A percentile compares a stretch with the other conserved stretches of the same genome.
These are phyloP conservation scores for Metschnikowia peoriensis DNA, from an alignment of 805 yeast species.

Conservation along the genomic window DNA sequence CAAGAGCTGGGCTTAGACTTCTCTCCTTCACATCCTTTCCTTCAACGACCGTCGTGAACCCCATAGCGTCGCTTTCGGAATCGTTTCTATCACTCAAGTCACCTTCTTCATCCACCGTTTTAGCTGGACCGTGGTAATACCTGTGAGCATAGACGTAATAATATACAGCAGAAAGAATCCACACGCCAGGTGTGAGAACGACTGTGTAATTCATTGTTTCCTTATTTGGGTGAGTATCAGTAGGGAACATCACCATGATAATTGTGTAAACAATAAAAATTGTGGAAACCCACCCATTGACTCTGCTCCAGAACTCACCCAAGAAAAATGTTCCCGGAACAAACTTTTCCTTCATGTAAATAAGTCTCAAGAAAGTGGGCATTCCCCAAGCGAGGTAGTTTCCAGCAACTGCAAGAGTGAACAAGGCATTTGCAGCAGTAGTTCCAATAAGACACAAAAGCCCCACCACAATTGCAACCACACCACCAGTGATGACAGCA, in stretches of 20 bases:
- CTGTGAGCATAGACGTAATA: constrained; percentile 53
- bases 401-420: constrained; percentile 62
- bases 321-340: constrained; percentile 66
- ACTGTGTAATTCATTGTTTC: constrained; percentile 67
- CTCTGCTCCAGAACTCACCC: constrained; percentile 48
- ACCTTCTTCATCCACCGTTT: constrained; percentile 20
- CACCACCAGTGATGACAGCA: constrained; percentile 52
- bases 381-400: constrained; percentile 62
- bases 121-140: constrained; percentile 55
- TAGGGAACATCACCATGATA: constrained; percentile 62
- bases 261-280: constrained; percentile 53
- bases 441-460: constrained; percentile 55
- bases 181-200: constrained; percentile 60
- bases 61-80: no score
- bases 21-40: no score
- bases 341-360: constrained; percentile 49
- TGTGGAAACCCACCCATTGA: constrained; percentile 46
- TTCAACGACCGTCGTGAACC: no score
- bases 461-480: constrained; percentile 51
- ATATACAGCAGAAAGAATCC: constrained; percentile 53
- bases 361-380: constrained; percentile 49
- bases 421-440: constrained; percentile 66
- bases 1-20: no score
- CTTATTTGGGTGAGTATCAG: constrained; percentile 37
- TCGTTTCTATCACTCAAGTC: no score